phyloP scores from a whole-genome alignment of 306 rosid species.

The Corylus americana region DNA sequence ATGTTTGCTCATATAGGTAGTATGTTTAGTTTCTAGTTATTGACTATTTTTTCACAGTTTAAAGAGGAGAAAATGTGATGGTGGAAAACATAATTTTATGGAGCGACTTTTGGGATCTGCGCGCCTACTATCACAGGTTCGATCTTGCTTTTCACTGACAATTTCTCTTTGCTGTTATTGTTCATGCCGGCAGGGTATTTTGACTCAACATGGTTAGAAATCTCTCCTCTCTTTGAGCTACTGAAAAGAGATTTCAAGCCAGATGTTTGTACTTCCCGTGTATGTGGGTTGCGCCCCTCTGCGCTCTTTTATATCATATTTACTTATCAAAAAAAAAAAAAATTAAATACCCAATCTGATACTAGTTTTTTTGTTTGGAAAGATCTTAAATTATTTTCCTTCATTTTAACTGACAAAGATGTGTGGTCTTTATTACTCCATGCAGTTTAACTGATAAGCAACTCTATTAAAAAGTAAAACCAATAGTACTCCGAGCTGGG shows the following conservation, averaged over 20 bases:
- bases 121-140: slow-evolving; percentile 71
- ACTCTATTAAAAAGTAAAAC: neutral
- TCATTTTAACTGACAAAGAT: neutral
- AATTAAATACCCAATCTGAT: neutral
- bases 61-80: slow-evolving; percentile 73
- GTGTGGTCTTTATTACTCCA: neutral
- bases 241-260: neutral
- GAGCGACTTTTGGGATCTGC: slow-evolving; percentile 83
- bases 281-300: too few relatives aligned
- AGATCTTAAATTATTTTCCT: neutral
- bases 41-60: slow-evolving; percentile 49
- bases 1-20: neutral
- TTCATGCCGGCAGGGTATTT: slow-evolving; percentile 3
- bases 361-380: neutral
- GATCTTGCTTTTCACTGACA: slow-evolving; percentile 8
- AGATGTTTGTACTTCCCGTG: neutral
- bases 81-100: slow-evolving; percentile 65
- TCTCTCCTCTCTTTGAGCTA: neutral
- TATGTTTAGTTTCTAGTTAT: slow-evolving; percentile 17
- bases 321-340: too few relatives aligned
- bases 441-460: neutral
- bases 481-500: neutral
- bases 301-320: too few relatives aligned
- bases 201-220: neutral
- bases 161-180: neutral